Base-by-base conservation (phyloP, 1,284 basidiomycete genomes). In the Trichosporon ovoides region DNA sequence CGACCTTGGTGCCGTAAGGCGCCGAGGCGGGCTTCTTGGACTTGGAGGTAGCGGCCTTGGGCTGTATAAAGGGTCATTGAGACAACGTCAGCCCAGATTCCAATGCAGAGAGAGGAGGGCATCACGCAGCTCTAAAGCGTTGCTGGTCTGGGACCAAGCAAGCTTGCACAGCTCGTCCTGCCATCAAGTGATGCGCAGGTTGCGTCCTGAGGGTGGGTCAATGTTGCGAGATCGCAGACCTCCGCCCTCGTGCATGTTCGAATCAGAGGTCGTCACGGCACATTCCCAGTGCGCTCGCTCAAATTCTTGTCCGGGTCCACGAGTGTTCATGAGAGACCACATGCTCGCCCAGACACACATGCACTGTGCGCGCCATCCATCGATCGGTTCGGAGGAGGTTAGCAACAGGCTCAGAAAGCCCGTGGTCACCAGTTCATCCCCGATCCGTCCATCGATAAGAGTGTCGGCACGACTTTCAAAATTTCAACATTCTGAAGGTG, bases 1-100 rank as follows among this genome's bases (percentile, higher is more conserved):
- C 76, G 60, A 82, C 72, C 81, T 90, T 90, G 81, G 81, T 84
- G 67, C 84, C 84, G 72, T 85, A 77, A 65, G 77, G 77, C 59
- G 74, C 73, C 52, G 76, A 59, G 55, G 77, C 77, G 65, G 76
- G 71, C 74, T 72, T 77, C 73, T 72, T 77, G 58, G 75, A 74
- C 66, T 77, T 77, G 74, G 76, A 70, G 68, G 76, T 75, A 61
- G 70, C 66, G 68, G 75, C 75, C 70, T 77, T 78, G 68, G 76
- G 76, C 76, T 77, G 70, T 63, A 55, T 56, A 34, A 38, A 62
- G 69, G 73, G 72, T 76, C 74, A 76, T 76, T 74, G 74, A 76
- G 73, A 72, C 71, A 68, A 67, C 68, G 60, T 73, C 65, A 72
- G 70, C 71, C 53, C 56, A 40, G 49, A 51, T 53, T 61, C 43